Base-by-base conservation (phyloP, 2,329 filamentous ascomycete species). In the Ceratocystis colombiana region DNA sequence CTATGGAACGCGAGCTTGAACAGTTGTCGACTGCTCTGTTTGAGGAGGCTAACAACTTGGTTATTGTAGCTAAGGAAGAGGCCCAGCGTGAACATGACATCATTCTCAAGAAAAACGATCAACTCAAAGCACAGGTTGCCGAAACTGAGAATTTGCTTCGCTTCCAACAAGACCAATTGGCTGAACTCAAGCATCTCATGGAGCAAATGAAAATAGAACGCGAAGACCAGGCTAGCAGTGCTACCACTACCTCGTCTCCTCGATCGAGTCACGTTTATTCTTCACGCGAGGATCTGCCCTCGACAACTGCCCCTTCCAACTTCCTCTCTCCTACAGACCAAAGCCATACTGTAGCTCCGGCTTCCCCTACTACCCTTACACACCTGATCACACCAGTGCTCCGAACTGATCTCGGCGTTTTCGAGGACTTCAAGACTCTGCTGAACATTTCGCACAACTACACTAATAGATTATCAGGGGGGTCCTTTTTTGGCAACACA, bases 11-110 rank as follows among this genome's bases (percentile, higher is more conserved):
- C 71, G 94, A 99, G 75, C 78, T 99, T 59, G 94, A 97, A 76
- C 89, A 85, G 64, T 76, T 99, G 69, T 97, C 94, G 0, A 86
- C 90, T 1, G 91, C 90, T 33, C 81, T 99, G n/a, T 99, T 99
- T 69, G 91, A 97, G 73, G 93, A 99, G 79, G 94, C 94, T 62
- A 97, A 99, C 77, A 92, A 88, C 80, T 97, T 99, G 93, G 94
- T 99, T 64, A 74, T 72, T 53, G 86, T 85, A 17, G 93, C 93
- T 46, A 90, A 96, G 73, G 90, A 92, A 74, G 90, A 96, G 69
- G 91, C 94, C 7, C 86, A 91, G 68, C 86, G 84, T 69, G 90
- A 96, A 71, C 88, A 90, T 46, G 91, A 96, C 70, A 82, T 83
- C 3, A 79, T 92, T 53, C 86, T 91, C 67, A 88, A 88, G 72